Conservation (phyloP, 768 basidiomycete species). For the Russula lepida region DNA sequence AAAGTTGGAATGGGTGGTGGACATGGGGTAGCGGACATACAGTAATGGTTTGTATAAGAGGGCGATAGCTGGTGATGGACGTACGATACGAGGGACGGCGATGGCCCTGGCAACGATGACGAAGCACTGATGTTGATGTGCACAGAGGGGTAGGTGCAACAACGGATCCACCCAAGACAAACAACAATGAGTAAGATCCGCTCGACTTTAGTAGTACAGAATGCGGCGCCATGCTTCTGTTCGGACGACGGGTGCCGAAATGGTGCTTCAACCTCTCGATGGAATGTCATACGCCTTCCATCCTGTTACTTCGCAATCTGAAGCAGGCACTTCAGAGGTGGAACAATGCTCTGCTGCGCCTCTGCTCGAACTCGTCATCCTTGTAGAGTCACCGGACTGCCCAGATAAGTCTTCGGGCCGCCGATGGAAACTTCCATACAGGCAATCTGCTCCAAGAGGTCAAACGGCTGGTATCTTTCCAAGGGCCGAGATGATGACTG, state of each 20-base stretch:
- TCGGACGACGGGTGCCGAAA: constrained; percentile 39
- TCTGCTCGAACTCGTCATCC: constrained; percentile 64
- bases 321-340: constrained; percentile 26
- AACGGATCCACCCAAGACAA: too few species aligned
- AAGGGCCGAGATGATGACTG: constrained; percentile 76
- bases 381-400: constrained; percentile 59
- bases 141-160: too few species aligned
- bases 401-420: constrained; percentile 46
- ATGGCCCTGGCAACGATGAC: too few species aligned
- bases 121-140: too few species aligned
- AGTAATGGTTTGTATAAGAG: too few species aligned
- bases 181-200: too few species aligned
- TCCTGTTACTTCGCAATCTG: constrained; percentile 39
- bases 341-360: constrained; percentile 40
- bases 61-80: too few species aligned
- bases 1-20: too few species aligned
- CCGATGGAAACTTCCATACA: constrained; percentile 70
- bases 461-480: constrained; percentile 48
- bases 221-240: constrained; percentile 63
- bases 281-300: constrained; percentile 61
- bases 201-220: constrained; percentile 81
- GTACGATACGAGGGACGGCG: too few species aligned
- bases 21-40: too few species aligned
- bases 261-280: constrained; percentile 48
- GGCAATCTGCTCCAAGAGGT: constrained; percentile 73